Percentiles rank a stretch among this genome's conserved stretches.
These are phyloP conservation scores for Nitzschia sp. DNA, from an alignment of 108 stramenopile genomes.

Conservation along the genomic window DNA sequence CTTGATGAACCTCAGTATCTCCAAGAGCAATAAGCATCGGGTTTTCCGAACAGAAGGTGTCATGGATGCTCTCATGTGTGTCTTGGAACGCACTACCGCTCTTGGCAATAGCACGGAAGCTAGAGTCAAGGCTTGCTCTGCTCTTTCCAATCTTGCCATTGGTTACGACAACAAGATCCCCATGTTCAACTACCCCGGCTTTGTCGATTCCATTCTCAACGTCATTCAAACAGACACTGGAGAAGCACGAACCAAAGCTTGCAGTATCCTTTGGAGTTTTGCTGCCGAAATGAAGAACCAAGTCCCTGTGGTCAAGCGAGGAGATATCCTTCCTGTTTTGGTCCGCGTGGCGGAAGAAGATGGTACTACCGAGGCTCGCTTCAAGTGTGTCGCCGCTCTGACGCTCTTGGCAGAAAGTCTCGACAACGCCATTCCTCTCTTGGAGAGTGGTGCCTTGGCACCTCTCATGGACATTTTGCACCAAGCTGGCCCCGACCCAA, in stretches of 20 bases:
- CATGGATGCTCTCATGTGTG: conserved; percentile 89
- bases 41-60: conserved; percentile 85
- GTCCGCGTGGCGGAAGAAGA: conserved; percentile 87
- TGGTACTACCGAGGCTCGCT: conserved; percentile 82
- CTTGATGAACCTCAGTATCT: conserved; percentile 85
- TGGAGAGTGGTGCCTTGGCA: conserved; percentile 71
- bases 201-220: conserved; percentile 81
- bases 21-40: conserved; percentile 85
- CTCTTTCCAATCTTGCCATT: conserved; percentile 84
- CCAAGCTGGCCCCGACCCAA: conserved; percentile 88
- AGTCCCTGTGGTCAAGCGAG: conserved; percentile 83
- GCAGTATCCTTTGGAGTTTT: conserved; percentile 90
- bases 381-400: conserved; percentile 89
- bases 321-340: conserved; percentile 83
- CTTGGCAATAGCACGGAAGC: conserved; percentile 72
- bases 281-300: conserved; percentile 93
- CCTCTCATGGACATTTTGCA: conserved; percentile 88
- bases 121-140: conserved; percentile 86
- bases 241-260: conserved; percentile 87
- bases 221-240: conserved; percentile 84
- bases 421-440: conserved; percentile 83
- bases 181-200: conserved; percentile 88
- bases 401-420: conserved; percentile 83
- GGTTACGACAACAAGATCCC: conserved; percentile 94
- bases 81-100: conserved; percentile 71